Evolutionary conservation across 1,284 basidiomycete genomes (phyloP).

Genomic region (Trametes polyzona): DNA sequence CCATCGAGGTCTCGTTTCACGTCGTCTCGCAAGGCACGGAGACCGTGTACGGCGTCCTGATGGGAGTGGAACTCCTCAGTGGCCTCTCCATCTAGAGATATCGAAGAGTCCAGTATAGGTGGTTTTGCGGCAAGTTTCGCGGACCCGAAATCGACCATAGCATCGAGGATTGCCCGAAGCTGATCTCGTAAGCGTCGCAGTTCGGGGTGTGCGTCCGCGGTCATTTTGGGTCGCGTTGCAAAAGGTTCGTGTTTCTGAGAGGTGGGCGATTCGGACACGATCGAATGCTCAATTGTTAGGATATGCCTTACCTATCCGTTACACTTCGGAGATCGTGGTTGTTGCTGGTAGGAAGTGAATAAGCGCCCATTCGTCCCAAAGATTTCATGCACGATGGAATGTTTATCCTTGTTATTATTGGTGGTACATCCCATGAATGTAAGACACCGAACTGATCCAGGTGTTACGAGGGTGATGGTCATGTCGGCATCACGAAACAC

Average conservation of each 20-base stretch:
- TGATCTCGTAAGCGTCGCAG: constrained; percentile 40
- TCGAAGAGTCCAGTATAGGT: constrained; percentile 61
- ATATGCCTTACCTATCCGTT: too few species aligned
- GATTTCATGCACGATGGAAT: too few species aligned
- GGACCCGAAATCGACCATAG: constrained; percentile 51
- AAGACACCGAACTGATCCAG: not conserved
- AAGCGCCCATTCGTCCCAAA: too few species aligned
- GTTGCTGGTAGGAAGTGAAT: too few species aligned
- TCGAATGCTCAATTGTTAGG: too few species aligned
- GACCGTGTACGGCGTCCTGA: constrained; percentile 50
- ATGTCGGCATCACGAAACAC: not conserved
- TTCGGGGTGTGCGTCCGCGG: constrained; percentile 38
- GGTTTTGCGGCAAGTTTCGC: constrained; percentile 40
- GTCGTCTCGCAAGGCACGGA: constrained; percentile 53
- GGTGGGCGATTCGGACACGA: too few species aligned
- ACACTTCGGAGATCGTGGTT: too few species aligned
- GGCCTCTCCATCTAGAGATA: constrained; percentile 36
- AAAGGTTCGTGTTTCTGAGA: too few species aligned
- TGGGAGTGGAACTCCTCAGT: constrained; percentile 46
- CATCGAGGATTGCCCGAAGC: constrained; percentile 45
- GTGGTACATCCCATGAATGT: too few species aligned
- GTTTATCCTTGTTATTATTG: not conserved
- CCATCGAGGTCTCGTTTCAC: constrained; percentile 53
- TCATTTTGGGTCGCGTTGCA: not conserved
- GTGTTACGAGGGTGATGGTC: not conserved